These are phyloP conservation scores for Colletotrichum liriopes DNA, from an alignment of 2,329 filamentous ascomycete genomes.

Conservation along the genomic window DNA sequence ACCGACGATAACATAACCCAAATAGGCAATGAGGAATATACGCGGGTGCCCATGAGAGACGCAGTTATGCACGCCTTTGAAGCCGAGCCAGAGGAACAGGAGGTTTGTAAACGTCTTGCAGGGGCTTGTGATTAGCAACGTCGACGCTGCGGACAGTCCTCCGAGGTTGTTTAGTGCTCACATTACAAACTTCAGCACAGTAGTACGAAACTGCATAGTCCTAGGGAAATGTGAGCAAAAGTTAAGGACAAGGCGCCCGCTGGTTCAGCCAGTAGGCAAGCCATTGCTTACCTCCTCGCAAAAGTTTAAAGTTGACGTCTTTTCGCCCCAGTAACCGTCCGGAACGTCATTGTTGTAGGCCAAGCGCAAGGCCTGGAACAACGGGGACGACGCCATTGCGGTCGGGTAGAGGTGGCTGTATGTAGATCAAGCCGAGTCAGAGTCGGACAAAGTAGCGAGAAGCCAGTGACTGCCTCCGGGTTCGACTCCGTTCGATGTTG, in stretches of 20 bases:
- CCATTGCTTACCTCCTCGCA: slow-evolving; percentile 79
- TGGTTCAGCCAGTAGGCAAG: not conserved
- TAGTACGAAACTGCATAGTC: slow-evolving; percentile 82
- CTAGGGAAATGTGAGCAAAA: slow-evolving; percentile 47
- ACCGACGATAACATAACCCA: slow-evolving; percentile 69
- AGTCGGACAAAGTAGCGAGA: not conserved
- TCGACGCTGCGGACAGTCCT: not conserved
- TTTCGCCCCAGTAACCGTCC: slow-evolving; percentile 76
- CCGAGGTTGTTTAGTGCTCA: slow-evolving; percentile 43
- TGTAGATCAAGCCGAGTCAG: not conserved
- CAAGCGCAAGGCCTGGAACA: slow-evolving; percentile 33
- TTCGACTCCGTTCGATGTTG: not conserved
- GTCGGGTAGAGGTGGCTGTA: not conserved
- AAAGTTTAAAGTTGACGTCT: slow-evolving; percentile 83
- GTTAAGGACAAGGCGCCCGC: not conserved
- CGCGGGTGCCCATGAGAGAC: slow-evolving; percentile 79
- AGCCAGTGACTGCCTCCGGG: not conserved
- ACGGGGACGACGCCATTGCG: slow-evolving; percentile 28
- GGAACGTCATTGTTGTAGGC: slow-evolving; percentile 37
- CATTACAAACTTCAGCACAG: slow-evolving; percentile 82
- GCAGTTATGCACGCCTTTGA: slow-evolving; percentile 83
- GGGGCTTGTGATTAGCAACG: slow-evolving; percentile 24
- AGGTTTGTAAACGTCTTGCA: slow-evolving; percentile 83
- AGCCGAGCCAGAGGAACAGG: slow-evolving; percentile 84
- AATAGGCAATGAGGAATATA: slow-evolving; percentile 79